phyloP scores from a whole-genome alignment of 148 eudicot species.

The Vaccinium corymbosum region DNA sequence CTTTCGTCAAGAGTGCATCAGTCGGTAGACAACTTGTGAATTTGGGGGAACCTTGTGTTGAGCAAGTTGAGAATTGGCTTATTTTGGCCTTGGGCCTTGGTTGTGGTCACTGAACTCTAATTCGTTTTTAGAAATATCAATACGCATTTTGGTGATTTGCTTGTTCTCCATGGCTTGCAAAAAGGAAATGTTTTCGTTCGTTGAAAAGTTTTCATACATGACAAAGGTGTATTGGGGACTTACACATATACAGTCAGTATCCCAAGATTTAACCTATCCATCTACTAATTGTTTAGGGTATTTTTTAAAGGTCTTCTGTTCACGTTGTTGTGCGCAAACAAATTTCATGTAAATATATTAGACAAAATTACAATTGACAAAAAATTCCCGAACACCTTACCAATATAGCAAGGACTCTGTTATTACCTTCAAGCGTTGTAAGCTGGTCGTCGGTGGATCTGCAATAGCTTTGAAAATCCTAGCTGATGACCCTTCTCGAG shows the following conservation, averaged over 20 bases:
- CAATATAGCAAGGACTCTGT: constrained; percentile 1
- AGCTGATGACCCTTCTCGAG: constrained; percentile 57
- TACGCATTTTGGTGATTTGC: background rate
- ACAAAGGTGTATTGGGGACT: background rate
- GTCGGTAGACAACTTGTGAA: background rate
- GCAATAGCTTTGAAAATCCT: constrained; percentile 95
- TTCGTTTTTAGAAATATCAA: background rate
- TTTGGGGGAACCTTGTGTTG: background rate
- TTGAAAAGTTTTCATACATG: background rate
- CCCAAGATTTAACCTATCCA: background rate
- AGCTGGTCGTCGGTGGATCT: constrained; percentile 97
- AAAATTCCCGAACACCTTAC: background rate
- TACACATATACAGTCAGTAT: background rate
- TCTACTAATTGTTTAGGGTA: background rate
- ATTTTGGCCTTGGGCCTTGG: background rate
- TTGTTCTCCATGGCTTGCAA: background rate
- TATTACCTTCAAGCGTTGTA: constrained; percentile 89
- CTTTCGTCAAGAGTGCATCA: background rate
- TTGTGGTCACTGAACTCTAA: background rate
- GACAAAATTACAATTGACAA: background rate
- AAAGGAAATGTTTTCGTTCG: background rate
- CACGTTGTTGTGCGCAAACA: background rate
- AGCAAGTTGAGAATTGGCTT: background rate
- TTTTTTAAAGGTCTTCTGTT: background rate
- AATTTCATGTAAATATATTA: background rate